Conservation (phyloP, 305 asterid genomes). For the Fraxinus ornus region DNA sequence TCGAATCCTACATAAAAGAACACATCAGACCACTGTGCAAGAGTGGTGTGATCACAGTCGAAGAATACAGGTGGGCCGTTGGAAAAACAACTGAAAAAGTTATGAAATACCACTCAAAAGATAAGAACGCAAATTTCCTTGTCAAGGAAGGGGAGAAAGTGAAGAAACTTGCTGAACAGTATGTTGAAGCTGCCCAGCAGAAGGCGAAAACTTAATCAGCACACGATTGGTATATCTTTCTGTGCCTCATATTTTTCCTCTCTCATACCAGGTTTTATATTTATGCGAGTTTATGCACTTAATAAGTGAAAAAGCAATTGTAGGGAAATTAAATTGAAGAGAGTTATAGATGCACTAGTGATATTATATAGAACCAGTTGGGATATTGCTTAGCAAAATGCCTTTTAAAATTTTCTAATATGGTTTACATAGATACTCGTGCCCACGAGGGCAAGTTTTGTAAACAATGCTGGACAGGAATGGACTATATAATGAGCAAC, state of each 20-base stretch:
- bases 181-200: constrained; percentile 76
- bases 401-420: background rate
- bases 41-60: constrained; percentile 94
- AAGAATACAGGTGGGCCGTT: constrained; percentile 92
- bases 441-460: background rate
- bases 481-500: background rate
- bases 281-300: background rate
- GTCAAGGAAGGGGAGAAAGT: constrained; percentile 96
- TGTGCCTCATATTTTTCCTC: background rate
- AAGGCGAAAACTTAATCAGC: constrained; percentile 32
- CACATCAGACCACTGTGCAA: constrained; percentile 93
- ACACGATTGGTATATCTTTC: background rate
- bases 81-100: constrained; percentile 93
- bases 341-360: constrained; percentile 5
- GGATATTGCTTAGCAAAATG: constrained; percentile 15
- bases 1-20: constrained; percentile 93
- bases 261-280: background rate
- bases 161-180: constrained; percentile 90
- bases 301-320: background rate
- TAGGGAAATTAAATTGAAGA: constrained; percentile 1
- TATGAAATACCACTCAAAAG: constrained; percentile 87
- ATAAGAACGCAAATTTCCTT: constrained; percentile 82
- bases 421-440: background rate
- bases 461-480: background rate
- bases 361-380: background rate